phyloP scores from a whole-genome alignment of 2,329 filamentous ascomycete genomes.

The Aspergillus brunneoviolaceus region DNA sequence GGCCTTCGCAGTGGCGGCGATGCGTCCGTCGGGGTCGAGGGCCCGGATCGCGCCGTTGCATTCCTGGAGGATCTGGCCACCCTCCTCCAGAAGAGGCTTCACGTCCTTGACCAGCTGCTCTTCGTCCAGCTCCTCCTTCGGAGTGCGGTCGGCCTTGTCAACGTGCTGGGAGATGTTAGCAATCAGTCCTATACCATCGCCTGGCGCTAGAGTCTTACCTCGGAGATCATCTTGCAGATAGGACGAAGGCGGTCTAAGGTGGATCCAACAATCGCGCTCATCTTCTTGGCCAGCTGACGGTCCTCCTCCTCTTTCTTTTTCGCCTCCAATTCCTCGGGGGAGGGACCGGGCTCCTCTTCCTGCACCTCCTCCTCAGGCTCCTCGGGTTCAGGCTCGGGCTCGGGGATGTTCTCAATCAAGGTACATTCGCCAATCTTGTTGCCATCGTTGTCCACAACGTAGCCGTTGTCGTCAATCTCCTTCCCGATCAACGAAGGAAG shows the following conservation, averaged over 20 bases:
- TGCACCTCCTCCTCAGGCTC: slow-evolving; percentile 39
- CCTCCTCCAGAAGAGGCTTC: slow-evolving; percentile 85
- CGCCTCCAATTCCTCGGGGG: slow-evolving; percentile 52
- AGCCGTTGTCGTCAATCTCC: slow-evolving; percentile 50
- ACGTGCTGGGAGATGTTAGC: slow-evolving; percentile 58
- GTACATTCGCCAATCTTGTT: slow-evolving; percentile 65
- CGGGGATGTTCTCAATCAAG: slow-evolving; percentile 59
- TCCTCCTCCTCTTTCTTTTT: slow-evolving; percentile 65
- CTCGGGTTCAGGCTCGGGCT: slow-evolving; percentile 22
- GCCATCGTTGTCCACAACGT: slow-evolving; percentile 58
- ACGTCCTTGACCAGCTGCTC: slow-evolving; percentile 84
- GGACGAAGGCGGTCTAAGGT: slow-evolving; percentile 82
- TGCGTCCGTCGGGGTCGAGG: slow-evolving; percentile 83
- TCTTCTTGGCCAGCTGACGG: slow-evolving; percentile 73
- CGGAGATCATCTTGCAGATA: slow-evolving; percentile 81
- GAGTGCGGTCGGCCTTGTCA: slow-evolving; percentile 74
- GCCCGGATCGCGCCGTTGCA: slow-evolving; percentile 83
- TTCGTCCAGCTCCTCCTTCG: slow-evolving; percentile 85
- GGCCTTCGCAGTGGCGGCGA: slow-evolving; percentile 80
- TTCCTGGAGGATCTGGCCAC: slow-evolving; percentile 75
- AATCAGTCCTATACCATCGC: not conserved
- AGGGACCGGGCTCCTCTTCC: slow-evolving; percentile 37
- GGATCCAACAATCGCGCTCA: slow-evolving; percentile 70
- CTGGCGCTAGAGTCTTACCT: slow-evolving; percentile 51
- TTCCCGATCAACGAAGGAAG: slow-evolving; percentile 44